Base-by-base conservation (phyloP, 495 filamentous ascomycete genomes). In the Penicillium diatomitis region DNA sequence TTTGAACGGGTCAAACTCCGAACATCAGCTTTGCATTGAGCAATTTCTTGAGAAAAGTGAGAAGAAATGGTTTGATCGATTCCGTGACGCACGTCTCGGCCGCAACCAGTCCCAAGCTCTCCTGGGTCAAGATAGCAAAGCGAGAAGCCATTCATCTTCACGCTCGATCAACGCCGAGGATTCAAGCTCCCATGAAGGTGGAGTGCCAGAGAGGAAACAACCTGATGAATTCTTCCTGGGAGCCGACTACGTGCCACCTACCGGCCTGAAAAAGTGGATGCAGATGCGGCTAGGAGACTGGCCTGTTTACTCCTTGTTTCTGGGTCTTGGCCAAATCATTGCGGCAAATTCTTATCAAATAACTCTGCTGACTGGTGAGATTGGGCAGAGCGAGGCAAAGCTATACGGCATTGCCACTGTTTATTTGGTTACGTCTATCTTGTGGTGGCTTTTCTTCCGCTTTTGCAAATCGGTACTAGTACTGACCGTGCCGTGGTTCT, bases 341-440 rank as follows among this genome's bases (percentile, higher is more conserved):
- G 81, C 84, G 0, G 80, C 81, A 43, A 86, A 84, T 64, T 84
- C 80, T 1, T 87, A 86, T 58, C 84, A 87, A 54, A 81, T 87
- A 53, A 84, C 82, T 3, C 72, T 87, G 28, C 71, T 87, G 8
- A 80, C 79, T 0, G 84, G 84, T 11, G 75, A 83, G 53, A 69
- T 80, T 11, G 82, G 78, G 9, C 72, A 86, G 55, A 75, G 75
- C 0, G 76, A 82, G 4, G 66, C 71, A 27, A 80, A 83, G 53
- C 71, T 87, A 6, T 87, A 87, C 66, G 75, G 78, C 39, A 78
- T 86, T 11, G 81, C 82, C 0, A 76, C 70, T 3, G 78, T 82
- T 5, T 87, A 87, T 53, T 67, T 83, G 6, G 68, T 70, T 33
- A 75, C 76, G 3, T 85, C 82, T 5, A 64, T 82, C 6, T 32